These are phyloP conservation scores for Filobasidium wieringae DNA, from an alignment of 768 basidiomycete genomes.

Conservation along the genomic window DNA sequence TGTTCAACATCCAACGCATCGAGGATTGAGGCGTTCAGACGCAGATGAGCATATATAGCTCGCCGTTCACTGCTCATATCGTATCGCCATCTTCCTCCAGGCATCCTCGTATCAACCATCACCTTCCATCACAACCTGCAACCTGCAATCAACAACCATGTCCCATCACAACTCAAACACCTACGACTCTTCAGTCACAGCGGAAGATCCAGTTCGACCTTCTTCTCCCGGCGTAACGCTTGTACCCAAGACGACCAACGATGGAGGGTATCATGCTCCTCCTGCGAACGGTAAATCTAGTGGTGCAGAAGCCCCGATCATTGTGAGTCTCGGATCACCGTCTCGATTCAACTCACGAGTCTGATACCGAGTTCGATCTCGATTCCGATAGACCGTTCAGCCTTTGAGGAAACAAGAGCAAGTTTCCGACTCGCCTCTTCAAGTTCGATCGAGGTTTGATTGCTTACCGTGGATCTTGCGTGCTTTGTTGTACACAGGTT, in stretches of 20 bases:
- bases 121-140: no score
- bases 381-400: slow-evolving; percentile 10
- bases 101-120: no score
- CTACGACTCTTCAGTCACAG: no score
- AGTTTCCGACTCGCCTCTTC: not conserved
- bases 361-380: not conserved
- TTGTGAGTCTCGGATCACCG: not conserved
- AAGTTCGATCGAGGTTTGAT: not conserved
- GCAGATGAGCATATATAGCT: no score
- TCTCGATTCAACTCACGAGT: not conserved
- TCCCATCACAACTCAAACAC: no score
- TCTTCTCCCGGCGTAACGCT: slow-evolving; percentile 6
- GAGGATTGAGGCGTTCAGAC: no score
- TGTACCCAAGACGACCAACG: not conserved
- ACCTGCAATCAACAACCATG: no score
- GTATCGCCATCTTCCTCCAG: no score
- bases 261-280: slow-evolving; percentile 4
- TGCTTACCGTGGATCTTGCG: not conserved
- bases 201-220: slow-evolving; percentile 3
- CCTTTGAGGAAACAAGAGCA: slow-evolving; percentile 13
- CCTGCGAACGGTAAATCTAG: not conserved
- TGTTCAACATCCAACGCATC: no score
- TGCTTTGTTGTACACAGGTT: slow-evolving; percentile 16
- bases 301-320: not conserved
- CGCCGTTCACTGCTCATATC: no score